These are phyloP conservation scores for Carex parvula DNA, from an alignment of 176 grass and related monocot species.

Conservation along the genomic window DNA sequence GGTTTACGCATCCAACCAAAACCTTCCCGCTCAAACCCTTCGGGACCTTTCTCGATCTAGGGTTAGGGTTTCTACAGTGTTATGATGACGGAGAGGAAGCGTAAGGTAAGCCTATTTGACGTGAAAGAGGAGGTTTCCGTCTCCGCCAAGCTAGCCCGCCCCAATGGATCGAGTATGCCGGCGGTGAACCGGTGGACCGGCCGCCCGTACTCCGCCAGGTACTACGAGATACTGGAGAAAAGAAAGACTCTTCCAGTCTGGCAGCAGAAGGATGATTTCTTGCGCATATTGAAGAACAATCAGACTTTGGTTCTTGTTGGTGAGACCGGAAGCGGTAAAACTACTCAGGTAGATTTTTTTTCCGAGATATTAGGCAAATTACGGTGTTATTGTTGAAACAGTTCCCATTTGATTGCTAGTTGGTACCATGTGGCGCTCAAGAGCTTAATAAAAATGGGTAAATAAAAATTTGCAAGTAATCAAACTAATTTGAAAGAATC, in stretches of 20 bases:
- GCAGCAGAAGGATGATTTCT: constrained; percentile 96
- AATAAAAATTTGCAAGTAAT: no score
- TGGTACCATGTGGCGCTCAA: not conserved
- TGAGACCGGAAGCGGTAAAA: constrained; percentile 98
- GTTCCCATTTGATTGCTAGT: not conserved
- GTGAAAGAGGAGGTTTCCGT: constrained; percentile 76
- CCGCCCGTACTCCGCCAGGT: constrained; percentile 63
- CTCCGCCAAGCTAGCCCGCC: constrained; percentile 51
- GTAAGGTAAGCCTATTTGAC: constrained; percentile 97
- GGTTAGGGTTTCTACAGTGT: not conserved
- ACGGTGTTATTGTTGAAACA: not conserved
- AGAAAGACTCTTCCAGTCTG: constrained; percentile 81
- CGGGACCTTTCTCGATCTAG: not conserved
- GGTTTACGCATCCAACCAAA: constrained; percentile 37
- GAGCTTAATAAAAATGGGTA: no score
- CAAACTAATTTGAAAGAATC: no score
- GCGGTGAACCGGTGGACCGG: constrained; percentile 77
- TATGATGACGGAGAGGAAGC: constrained; percentile 92
- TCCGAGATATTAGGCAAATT: not conserved
- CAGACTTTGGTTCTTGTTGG: constrained; percentile 89
- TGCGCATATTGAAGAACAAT: constrained; percentile 56
- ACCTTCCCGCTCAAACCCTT: constrained; percentile 9
- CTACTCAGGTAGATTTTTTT: constrained; percentile 68
- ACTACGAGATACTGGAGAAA: constrained; percentile 87
- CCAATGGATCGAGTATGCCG: constrained; percentile 22